Conservation (phyloP, 78 protist species). For the Emiliania huxleyi region DNA sequence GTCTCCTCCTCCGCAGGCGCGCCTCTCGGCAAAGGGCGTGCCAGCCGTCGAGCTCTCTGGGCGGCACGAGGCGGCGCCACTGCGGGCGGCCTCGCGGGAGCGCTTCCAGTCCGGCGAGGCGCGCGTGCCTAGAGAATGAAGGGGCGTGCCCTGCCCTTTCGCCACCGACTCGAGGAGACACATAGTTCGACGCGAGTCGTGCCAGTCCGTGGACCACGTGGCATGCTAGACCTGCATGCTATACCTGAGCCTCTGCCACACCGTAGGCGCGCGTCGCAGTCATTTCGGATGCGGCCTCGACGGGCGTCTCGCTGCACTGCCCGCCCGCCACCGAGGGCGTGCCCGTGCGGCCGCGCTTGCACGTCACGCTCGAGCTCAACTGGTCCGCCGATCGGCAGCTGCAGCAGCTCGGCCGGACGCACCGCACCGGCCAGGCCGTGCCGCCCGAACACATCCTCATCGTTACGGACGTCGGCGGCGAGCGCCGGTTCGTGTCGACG, state of each 20-base stretch:
- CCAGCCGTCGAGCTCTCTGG: conserved; percentile 1
- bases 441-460: not conserved
- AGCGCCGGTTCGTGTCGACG: conserved; percentile 8
- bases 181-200: no score
- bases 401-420: conserved; percentile 38
- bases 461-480: conserved; percentile 3
- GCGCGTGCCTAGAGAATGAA: no score
- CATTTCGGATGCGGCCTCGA: not conserved
- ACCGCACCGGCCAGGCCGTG: not conserved
- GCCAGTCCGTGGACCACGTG: no score
- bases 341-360: not conserved
- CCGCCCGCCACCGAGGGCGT: not conserved
- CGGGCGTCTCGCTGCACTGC: not conserved
- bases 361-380: conserved; percentile 30
- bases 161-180: no score
- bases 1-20: no score
- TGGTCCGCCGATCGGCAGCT: conserved; percentile 25
- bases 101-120: not conserved
- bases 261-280: not conserved
- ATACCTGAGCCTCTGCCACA: not conserved
- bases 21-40: not conserved
- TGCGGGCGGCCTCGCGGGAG: not conserved
- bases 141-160: no score
- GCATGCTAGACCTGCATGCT: no score
- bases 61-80: not conserved